phyloP scores from a whole-genome alignment of 176 grass and related monocot genomes.

The Oryza australiensis region DNA sequence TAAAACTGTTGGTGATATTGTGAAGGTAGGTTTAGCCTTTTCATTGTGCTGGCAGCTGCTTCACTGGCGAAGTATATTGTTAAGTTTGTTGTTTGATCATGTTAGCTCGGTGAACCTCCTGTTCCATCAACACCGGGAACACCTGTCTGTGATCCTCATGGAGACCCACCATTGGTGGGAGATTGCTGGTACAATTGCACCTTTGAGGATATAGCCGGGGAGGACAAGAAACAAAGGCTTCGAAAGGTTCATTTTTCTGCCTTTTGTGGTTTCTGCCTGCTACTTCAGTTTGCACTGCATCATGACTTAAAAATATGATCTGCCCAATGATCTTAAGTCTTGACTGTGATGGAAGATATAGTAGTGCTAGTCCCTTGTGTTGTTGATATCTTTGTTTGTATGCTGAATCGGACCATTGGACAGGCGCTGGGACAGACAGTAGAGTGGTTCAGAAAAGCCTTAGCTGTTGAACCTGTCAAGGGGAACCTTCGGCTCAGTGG shows the following conservation, averaged over 20 bases:
- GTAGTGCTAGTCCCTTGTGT: background rate
- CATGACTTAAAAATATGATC: background rate
- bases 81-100: constrained; percentile 23
- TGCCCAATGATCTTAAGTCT: background rate
- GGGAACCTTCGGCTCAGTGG: constrained; percentile 94
- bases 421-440: constrained; percentile 93
- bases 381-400: constrained; percentile 10
- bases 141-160: constrained; percentile 80
- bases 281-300: background rate
- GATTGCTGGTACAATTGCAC: constrained; percentile 99
- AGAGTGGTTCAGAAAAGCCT: constrained; percentile 97
- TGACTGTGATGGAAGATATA: background rate
- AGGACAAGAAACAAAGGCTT: constrained; percentile 93
- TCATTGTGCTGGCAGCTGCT: background rate
- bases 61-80: background rate
- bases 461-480: constrained; percentile 98
- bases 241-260: constrained; percentile 71
- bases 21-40: constrained; percentile 51
- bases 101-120: constrained; percentile 85
- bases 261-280: constrained; percentile 1
- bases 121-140: constrained; percentile 50
- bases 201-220: constrained; percentile 81
- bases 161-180: constrained; percentile 74
- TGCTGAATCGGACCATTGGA: constrained; percentile 28
- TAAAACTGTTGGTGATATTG: constrained; percentile 74